These are phyloP conservation scores for Fraxinus greggii DNA, from an alignment of 305 asterid species.

Conservation along the genomic window DNA sequence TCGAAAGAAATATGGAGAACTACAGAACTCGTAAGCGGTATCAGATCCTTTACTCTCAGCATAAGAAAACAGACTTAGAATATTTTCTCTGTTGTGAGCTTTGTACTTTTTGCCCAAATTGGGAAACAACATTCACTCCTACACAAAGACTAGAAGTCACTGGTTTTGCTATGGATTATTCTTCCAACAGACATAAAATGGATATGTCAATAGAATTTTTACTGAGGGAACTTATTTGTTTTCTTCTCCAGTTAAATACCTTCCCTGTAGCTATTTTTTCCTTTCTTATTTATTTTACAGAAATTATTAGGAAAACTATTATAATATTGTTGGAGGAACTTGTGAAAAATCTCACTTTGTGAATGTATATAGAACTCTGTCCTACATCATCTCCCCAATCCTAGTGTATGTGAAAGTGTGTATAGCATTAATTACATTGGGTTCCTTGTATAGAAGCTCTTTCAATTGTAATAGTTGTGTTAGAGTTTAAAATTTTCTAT, in stretches of 20 bases:
- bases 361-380: neutral
- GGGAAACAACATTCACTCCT: neutral
- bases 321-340: neutral
- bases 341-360: slow-evolving; percentile 9
- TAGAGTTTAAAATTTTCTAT: slow-evolving; percentile 10
- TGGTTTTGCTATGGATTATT: neutral
- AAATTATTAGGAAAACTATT: neutral
- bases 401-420: slow-evolving; percentile 4
- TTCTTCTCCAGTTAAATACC: neutral
- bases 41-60: neutral
- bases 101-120: neutral
- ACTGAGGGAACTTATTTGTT: neutral
- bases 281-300: slow-evolving; percentile 2
- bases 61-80: neutral
- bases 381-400: slow-evolving; percentile 13
- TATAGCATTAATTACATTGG: neutral
- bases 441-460: slow-evolving; percentile 16
- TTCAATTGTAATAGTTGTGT: slow-evolving; percentile 15
- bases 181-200: neutral
- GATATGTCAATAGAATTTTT: neutral
- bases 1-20: neutral
- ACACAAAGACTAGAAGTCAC: slow-evolving; percentile 1
- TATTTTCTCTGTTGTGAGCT: neutral
- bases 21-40: neutral
- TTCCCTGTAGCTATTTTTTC: neutral